Evolutionary conservation across 163 green algal species (phyloP).

Genomic region (Botryococcus braunii): DNA sequence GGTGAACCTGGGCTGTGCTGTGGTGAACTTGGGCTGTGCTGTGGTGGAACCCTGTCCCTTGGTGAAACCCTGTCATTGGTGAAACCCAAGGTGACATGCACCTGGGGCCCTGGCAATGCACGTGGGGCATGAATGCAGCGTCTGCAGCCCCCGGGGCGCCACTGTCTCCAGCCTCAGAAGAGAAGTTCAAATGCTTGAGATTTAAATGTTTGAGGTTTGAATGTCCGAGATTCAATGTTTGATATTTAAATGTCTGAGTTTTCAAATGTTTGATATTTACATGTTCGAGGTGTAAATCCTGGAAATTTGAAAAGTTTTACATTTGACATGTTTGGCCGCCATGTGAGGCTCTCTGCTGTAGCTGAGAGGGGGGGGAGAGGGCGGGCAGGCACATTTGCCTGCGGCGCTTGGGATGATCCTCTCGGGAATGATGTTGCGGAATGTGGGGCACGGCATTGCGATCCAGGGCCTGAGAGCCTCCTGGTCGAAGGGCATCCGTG

Average conservation of each 20-base stretch:
- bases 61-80: too few relatives aligned
- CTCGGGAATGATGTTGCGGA: constrained; percentile 45
- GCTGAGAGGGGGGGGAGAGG: background rate
- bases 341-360: background rate
- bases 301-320: background rate
- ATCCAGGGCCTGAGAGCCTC: constrained; percentile 28
- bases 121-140: too few relatives aligned
- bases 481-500: constrained; percentile 48
- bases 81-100: too few relatives aligned
- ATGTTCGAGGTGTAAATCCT: background rate
- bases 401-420: constrained; percentile 55
- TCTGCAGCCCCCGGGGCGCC: too few relatives aligned
- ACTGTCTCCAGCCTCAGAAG: too few relatives aligned
- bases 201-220: background rate
- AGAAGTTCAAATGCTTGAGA: too few relatives aligned
- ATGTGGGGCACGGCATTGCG: constrained; percentile 32
- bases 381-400: constrained; percentile 25
- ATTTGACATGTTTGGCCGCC: background rate
- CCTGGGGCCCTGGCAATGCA: too few relatives aligned
- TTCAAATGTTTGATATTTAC: background rate
- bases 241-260: background rate
- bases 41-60: too few relatives aligned
- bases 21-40: too few relatives aligned
- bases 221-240: too few relatives aligned
- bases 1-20: too few relatives aligned